Evolutionary conservation across 108 stramenopile species (phyloP).

Genomic region (Cylindrotheca fusiformis): DNA sequence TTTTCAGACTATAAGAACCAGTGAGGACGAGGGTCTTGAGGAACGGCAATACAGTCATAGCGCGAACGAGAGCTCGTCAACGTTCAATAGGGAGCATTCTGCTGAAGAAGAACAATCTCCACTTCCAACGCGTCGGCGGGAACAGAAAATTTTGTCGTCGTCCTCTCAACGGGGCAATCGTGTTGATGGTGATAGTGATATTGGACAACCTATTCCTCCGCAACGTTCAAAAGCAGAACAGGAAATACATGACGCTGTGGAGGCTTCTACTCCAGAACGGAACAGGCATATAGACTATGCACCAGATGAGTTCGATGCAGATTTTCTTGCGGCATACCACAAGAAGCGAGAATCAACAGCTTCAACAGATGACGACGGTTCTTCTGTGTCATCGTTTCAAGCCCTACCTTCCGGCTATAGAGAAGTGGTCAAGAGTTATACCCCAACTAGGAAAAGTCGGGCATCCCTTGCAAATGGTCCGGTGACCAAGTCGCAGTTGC

Average conservation of each 20-base stretch:
- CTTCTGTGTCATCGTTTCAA: constrained; percentile 39
- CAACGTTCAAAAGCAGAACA: not conserved
- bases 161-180: not conserved
- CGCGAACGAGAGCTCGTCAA: no score
- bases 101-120: no score
- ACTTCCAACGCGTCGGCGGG: no score
- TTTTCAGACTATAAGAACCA: no score
- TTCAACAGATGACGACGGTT: constrained; percentile 19
- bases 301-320: constrained; percentile 5
- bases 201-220: not conserved
- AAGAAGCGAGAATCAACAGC: constrained; percentile 12
- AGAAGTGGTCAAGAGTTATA: constrained; percentile 29
- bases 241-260: not conserved
- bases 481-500: constrained; percentile 1
- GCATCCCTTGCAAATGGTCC: not conserved
- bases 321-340: constrained; percentile 39
- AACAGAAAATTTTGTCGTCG: no score
- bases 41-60: no score
- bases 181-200: not conserved
- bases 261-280: not conserved
- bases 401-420: constrained; percentile 36
- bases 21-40: no score
- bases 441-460: not conserved
- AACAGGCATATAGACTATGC: not conserved
- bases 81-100: no score